These are phyloP conservation scores for Kodamaea hsintzibuensis DNA, from an alignment of 805 yeast genomes.

Conservation along the genomic window DNA sequence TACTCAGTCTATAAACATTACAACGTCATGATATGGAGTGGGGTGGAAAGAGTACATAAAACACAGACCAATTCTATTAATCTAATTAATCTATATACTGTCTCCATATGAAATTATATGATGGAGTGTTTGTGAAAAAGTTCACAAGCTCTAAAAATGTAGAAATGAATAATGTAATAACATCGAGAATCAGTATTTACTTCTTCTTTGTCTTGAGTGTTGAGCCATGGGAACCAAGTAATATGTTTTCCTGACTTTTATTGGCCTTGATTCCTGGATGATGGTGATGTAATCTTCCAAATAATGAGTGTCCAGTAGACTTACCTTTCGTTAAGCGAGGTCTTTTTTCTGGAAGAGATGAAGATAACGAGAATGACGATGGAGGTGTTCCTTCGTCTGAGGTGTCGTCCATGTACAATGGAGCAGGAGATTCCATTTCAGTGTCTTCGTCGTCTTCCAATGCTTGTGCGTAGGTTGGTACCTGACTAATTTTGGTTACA, in stretches of 20 bases:
- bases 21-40: too few species aligned
- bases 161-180: background rate
- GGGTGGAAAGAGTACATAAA: too few species aligned
- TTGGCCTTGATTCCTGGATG: background rate
- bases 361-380: background rate
- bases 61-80: background rate
- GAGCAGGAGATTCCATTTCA: constrained; percentile 17
- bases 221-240: background rate
- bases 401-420: constrained; percentile 15
- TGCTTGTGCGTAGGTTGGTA: constrained; percentile 44
- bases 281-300: background rate
- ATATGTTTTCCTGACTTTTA: background rate
- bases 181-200: background rate
- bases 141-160: too few species aligned
- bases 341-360: background rate
- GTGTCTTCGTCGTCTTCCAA: constrained; percentile 37
- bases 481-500: constrained; percentile 24
- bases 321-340: background rate
- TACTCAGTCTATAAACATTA: too few species aligned
- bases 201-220: background rate
- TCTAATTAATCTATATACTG: background rate
- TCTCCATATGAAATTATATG: too few species aligned
- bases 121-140: too few species aligned
- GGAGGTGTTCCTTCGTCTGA: background rate
- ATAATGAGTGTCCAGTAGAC: constrained; percentile 1